Evolutionary conservation across 2,329 filamentous ascomycete genomes (phyloP), one percentile per base, ranked within the genome.

Genomic region (Aspergillus neoniger): DNA sequence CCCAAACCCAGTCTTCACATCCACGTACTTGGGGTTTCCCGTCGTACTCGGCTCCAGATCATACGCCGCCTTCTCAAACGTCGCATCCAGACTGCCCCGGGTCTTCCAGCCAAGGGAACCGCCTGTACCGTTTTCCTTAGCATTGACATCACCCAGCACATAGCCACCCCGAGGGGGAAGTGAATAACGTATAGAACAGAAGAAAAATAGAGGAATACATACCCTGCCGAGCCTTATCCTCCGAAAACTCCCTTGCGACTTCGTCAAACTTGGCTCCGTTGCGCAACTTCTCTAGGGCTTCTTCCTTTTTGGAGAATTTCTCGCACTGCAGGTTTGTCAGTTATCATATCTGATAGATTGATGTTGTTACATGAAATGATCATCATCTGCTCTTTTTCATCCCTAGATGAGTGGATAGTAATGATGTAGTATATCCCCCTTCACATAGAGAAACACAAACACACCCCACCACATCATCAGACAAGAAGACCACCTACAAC

Each of bases 241-340:
- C 86, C 2, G 84, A 87, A 70, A 84, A 87, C 64, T 88, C 86
- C 53, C 84, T 74, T 15, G 86, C 86, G 1, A 89, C 86, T 14
- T 88, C 86, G 67, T 88, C 86, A 67, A 88, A 89, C 67, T 88
- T 88, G 12, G 76, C 77, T 4, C 86, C 86, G 25, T 81, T 80
- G 49, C 82, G 80, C 15, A 89, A 70, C 68, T 88, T 87, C 64
- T 82, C 82, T 4, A 88, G 70, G 2, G 86, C 86, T 72, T 88
- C 85, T 78, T 88, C 86, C 69, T 88, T 88, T 72, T 86, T 88
- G 49, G 80, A 79, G 74, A 87, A 82, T 73, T 89, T 88, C 68
- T 85, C 85, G 72, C 86, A 88, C 69, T 82, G 36, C 12, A 5
- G 19, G 8, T n/a, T 10, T 2, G 44, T 51, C 43, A 30, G 55